Percentiles rank a stretch among this genome's conserved stretches.
phyloP scores from a whole-genome alignment of 202 grass and related monocot genomes.

The Eragrostis tef region DNA sequence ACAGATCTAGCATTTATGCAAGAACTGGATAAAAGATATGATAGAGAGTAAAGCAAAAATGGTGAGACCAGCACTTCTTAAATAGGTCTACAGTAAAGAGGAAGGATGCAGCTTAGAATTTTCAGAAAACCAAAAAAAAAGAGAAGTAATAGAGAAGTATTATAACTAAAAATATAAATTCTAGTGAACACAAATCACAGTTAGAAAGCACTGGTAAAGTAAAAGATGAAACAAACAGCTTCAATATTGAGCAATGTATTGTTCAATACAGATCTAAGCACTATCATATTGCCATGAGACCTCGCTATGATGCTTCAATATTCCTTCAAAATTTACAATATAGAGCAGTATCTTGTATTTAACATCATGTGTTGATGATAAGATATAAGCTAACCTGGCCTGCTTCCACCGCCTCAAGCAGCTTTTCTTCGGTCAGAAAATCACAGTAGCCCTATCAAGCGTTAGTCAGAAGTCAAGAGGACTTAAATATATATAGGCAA shows the following conservation, averaged over 20 bases:
- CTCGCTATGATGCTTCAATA: background rate
- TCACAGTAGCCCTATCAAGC: conserved; percentile 88
- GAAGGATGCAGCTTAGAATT: background rate
- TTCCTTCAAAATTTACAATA: background rate
- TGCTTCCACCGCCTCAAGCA: conserved; percentile 84
- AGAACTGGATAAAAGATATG: conserved; percentile 11
- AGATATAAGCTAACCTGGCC: conserved; percentile 68
- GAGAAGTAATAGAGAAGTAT: background rate
- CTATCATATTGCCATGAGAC: conserved; percentile 28
- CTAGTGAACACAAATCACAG: conserved; percentile 17
- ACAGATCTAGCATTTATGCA: conserved; percentile 43
- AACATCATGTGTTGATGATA: conserved; percentile 18
- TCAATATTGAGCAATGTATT: conserved; percentile 19
- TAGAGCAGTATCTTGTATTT: conserved; percentile 31
- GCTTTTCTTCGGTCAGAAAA: conserved; percentile 87
- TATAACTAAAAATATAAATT: conserved; percentile 25
- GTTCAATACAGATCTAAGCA: conserved; percentile 2
- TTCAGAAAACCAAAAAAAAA: background rate
- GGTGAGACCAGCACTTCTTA: background rate
- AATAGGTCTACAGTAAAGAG: conserved; percentile 3
- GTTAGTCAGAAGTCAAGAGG: conserved; percentile 38
- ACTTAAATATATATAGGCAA: conserved; percentile 1
- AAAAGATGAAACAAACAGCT: conserved; percentile 28
- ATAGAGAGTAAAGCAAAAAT: conserved; percentile 34
- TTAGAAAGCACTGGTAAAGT: conserved; percentile 21